Base-by-base conservation (phyloP, 176 grass and related monocot genomes). In the Carex pumila region DNA sequence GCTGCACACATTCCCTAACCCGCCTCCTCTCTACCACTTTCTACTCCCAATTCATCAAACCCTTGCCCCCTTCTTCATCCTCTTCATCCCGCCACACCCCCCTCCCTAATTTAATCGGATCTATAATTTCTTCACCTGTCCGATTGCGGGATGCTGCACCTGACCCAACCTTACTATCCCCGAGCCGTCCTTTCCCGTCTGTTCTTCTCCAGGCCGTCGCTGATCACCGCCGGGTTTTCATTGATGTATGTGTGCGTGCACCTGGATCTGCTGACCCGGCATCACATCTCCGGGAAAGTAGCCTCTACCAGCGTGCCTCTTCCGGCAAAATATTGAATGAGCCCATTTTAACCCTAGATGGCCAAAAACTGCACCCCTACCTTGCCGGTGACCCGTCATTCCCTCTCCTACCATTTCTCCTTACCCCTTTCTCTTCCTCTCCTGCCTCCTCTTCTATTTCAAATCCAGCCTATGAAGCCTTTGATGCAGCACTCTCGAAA, bases 381-480 rank as follows among this genome's bases (percentile, higher is more conserved):
- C 87, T 89, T 61, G 78, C 78, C 13, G 87, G 87, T 4, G 83
- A 89, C 66, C 14, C 41, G 14, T 89, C 87, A 13, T 89, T 81
- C 75, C 87, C 83, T 14, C 83, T 89, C 25, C 77, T 89, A 12
- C 77, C 87, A 1, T 85, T 81, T 65, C 77, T 89, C 18, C 66
- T 89, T 18, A 77, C 65, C 7, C 87, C 87, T 19, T 89, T 89
- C 67, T 73, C 87, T 45, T 65, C 87, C n/a, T 60, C 37, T 32
- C 12, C 62, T 0, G 11, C 9, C 25, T 77, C 14, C 17, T 77
- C 50, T 5, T 77, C 73, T 34, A 9, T 22, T 34, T 59, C 81
- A 41, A 58, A 86, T 61, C 43, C 76, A 15, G 56, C 83, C 7
- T 79, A 66, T 31, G 87, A 85, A 65, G 55, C 57, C 31, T 89